Evolutionary conservation across 495 filamentous ascomycete genomes (phyloP), one percentile per base, ranked within the genome.

Genomic region (Penicillium canescens): DNA sequence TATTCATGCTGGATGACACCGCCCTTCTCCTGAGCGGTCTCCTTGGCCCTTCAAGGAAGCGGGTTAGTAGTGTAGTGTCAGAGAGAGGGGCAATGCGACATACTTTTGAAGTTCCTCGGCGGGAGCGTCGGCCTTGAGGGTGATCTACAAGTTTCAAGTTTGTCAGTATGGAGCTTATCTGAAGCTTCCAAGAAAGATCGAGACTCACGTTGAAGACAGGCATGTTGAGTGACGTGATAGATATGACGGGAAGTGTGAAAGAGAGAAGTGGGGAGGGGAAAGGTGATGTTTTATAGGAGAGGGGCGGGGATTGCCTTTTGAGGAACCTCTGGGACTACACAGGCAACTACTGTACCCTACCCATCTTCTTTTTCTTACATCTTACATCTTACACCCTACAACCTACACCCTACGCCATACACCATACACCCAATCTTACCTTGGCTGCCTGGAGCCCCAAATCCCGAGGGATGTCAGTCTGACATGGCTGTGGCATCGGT

Each of bases 1-100:
- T 89, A 96, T 65, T 92, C 89, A 59, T 92, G 83, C 46, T 72
- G 82, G 73, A 97, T 92, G 63, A 79, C 81, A 54, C 92, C 94
- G 52, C 92, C 92, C 60, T 91, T 82, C 28, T 82, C 75, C 39
- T 62, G 69, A 45, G 84, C 86, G 2, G 81, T 60, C 54, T 89
- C 72, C 83, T 96, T 96, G 54, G 89, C 87, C 53, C 87, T 91
- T 61, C 16, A 41, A 31, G 42, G 24, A 42, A 14, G 26, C 12
- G 7, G 20, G 42, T 66, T 41, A 61, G 60, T 37, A 9, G 43
- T n/a, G 24, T 36, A 2, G 14, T n/a, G 21, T 14, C 24, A 37
- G 20, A 6, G 31, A 50, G 31, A 21, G 28, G 42, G 26, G 16
- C 21, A 44, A 44, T 21, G 20, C 39, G 11, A 47, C 78, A 55